Base-by-base conservation (phyloP, 495 filamentous ascomycete species). In the Bombardia bombarda region DNA sequence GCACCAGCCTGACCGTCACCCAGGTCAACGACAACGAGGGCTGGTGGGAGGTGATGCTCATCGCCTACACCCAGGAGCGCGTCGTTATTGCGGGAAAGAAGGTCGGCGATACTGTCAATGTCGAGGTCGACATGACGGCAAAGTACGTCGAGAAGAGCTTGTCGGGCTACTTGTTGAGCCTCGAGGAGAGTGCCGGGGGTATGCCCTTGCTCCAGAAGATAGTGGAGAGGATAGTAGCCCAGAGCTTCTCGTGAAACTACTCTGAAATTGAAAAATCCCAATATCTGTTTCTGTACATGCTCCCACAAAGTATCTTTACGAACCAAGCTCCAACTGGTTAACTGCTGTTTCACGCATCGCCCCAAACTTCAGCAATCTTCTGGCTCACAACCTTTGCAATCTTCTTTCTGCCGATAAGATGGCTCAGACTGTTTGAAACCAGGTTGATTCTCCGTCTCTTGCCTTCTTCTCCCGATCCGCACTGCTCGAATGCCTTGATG, bases 21-120 rank as follows among this genome's bases (percentile, higher is more conserved):
- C 66, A 72, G 51, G 92, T 97, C 2, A 67, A 87, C 55, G 84
- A 85, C 26, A 66, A 51, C 23, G 84, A 82, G 47, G 83, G 80
- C n/a, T n/a, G n/a, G 81, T 97, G 85, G 79, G 92, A 97, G 76
- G 84, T 99, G 8, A 99, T 99, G 93, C 68, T 99, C 33, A 95
- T 99, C 62, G 79, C 86, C n/a, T 99, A 99, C 55, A 95, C 93
- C 30, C 93, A 96, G 70, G 88, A 90, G 67, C 81, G 82, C 62
- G 79, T 97, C 25, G 87, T 95, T 2, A 86, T 84, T 45, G 87
- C 84, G 8, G 65, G 60, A 9, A 97, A 99, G 75, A 69, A 73
- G 61, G 63, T 69, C n/a, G 90, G 93, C 1, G 88, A 95, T 5
- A 72, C 77, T 38, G 88, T 97, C 23, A 99, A 99, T 62, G 82